These are phyloP conservation scores for Triticum turgidum DNA, from an alignment of 176 grass and related monocot species.

Conservation along the genomic window DNA sequence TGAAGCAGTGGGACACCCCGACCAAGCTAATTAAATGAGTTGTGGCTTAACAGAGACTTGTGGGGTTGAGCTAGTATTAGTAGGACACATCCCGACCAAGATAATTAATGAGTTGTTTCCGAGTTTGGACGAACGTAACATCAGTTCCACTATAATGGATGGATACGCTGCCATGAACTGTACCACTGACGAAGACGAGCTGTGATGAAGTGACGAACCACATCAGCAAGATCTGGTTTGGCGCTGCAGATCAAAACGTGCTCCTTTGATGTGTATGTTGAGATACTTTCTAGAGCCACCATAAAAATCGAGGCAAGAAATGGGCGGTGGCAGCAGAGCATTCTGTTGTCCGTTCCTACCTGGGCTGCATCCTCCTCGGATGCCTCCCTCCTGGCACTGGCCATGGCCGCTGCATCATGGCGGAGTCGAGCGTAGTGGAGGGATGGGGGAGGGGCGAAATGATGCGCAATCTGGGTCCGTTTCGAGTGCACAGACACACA, in stretches of 20 bases:
- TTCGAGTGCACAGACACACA: conserved; percentile 1
- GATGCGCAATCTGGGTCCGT: conserved; percentile 33
- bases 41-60: conserved; percentile 13
- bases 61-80: neutral
- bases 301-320: neutral
- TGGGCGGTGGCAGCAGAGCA: neutral
- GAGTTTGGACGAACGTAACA: neutral
- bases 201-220: neutral
- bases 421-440: conserved; percentile 6
- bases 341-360: conserved; percentile 9
- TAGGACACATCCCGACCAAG: conserved; percentile 20
- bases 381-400: neutral
- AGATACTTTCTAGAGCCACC: neutral
- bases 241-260: neutral
- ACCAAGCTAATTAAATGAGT: conserved; percentile 9
- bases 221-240: neutral
- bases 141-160: neutral
- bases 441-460: conserved; percentile 24
- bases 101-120: conserved; percentile 2
- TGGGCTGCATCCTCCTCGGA: conserved; percentile 12
- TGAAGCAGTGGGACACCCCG: neutral
- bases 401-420: neutral
- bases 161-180: neutral
- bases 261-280: neutral
- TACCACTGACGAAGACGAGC: neutral